Base-by-base conservation (phyloP, 768 basidiomycete species). In the Termitomyces sp. region DNA sequence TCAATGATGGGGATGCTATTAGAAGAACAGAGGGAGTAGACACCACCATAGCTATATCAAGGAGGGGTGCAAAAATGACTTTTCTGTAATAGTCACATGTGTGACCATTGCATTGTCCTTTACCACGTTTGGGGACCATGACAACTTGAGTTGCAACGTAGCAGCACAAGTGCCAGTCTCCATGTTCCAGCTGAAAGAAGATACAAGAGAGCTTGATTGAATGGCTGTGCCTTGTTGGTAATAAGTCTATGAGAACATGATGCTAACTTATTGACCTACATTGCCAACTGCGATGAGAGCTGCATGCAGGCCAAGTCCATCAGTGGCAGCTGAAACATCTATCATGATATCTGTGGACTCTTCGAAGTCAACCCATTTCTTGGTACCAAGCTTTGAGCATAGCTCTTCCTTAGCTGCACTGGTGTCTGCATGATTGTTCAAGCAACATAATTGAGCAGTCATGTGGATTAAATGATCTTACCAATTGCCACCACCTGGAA, bases 281-380 rank as follows among this genome's bases (percentile, higher is more conserved):
- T 70, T 68, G 5, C 84, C 83, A n/a, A 80, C 81, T 9, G 81
- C 80, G 40, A 88, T 75, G 36, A 88, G 63, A 0, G 85, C 81
- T 9, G 82, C 80, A 64, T 94, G 90, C 1, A 90, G 82, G 10
- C 93, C 92, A 16, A 73, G 61, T 3, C 90, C 91, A 53, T 72
- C 83, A 1, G 85, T 81, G 0, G 83, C 84, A 0, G 74, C 79
- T 66, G 78, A 75, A 61, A 93, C 80, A 38, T 83, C 84, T 49
- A 72, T 66, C 48, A 85, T 81, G 53, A 91, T 68, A 64, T 92
- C 80, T 58, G 76, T 73, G 9, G 76, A 77, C 63, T 81, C 75
- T 63, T 72, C 80, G 75, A 94, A 95, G 73, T 95, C 93, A 52
- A 95, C 72, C 81, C 83, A 86, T 69, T 79, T 82, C 69, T 90